These are phyloP conservation scores for Dothistroma septosporum DNA, from an alignment of 2,329 filamentous ascomycete genomes.

Conservation along the genomic window DNA sequence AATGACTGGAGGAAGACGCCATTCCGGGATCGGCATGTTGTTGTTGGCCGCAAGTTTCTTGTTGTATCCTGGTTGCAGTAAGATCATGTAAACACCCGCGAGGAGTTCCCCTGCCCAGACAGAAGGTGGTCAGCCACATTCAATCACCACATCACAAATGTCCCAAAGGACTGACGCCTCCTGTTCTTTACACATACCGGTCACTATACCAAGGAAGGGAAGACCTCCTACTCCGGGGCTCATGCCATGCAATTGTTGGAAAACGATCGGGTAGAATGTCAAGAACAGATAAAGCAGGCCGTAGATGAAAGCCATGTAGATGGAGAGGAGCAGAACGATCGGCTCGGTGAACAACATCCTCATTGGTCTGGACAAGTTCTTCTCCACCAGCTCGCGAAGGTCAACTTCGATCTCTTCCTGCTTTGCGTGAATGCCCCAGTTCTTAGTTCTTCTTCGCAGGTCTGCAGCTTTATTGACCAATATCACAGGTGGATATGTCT, in stretches of 20 bases:
- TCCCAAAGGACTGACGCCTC: too few relatives aligned
- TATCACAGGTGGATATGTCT: constrained; percentile 57
- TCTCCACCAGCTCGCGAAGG: constrained; percentile 34
- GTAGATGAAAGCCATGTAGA: constrained; percentile 41
- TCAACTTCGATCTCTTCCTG: constrained; percentile 40
- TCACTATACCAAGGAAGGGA: constrained; percentile 72
- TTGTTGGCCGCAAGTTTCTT: constrained; percentile 33
- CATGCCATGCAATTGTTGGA: constrained; percentile 67
- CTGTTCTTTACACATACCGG: neutral
- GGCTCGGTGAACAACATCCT: constrained; percentile 49
- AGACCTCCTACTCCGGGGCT: constrained; percentile 66
- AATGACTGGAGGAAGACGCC: constrained; percentile 44
- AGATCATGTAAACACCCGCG: constrained; percentile 21
- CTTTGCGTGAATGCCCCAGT: constrained; percentile 56
- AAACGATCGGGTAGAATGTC: constrained; percentile 79
- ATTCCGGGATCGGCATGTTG: constrained; percentile 43
- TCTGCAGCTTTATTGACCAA: constrained; percentile 55
- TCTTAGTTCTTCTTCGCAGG: constrained; percentile 52
- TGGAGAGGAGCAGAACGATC: constrained; percentile 46
- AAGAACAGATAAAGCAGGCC: constrained; percentile 76
- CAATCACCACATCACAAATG: too few relatives aligned
- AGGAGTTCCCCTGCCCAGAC: constrained; percentile 25
- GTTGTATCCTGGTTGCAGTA: constrained; percentile 33
- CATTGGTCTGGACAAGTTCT: constrained; percentile 41
- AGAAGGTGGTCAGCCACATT: too few relatives aligned